Percentiles rank a stretch among this genome's conserved stretches.
These are phyloP conservation scores for Wallemia hederae DNA, from an alignment of 1,284 basidiomycete species.

Conservation along the genomic window DNA sequence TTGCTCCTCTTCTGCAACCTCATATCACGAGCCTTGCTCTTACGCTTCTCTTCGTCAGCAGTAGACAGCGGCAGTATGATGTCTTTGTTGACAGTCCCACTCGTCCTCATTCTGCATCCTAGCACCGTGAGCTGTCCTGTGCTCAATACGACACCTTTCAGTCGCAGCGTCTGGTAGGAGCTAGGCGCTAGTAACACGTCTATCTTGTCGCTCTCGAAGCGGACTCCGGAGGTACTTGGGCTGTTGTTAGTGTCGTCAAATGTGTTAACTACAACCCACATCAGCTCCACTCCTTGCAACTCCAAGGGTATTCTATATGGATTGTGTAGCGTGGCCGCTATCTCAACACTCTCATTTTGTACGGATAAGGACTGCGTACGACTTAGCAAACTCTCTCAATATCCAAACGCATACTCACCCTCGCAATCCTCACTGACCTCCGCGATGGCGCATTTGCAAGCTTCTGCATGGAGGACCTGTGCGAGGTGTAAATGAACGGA, in stretches of 20 bases:
- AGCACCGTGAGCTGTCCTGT: conserved; percentile 39
- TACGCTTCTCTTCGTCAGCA: conserved; percentile 34
- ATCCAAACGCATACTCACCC: not conserved
- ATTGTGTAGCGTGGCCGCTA: conserved; percentile 60
- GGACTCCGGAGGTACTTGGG: conserved; percentile 45
- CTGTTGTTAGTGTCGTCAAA: conserved; percentile 1
- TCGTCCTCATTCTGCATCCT: conserved; percentile 46
- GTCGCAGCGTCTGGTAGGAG: conserved; percentile 38
- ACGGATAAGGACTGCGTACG: conserved; percentile 32
- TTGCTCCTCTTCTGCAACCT: conserved; percentile 31
- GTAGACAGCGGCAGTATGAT: conserved; percentile 48
- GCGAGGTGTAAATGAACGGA: conserved; percentile 14
- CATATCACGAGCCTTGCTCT: conserved; percentile 25
- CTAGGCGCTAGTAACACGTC: conserved; percentile 37
- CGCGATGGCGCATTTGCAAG: conserved; percentile 6
- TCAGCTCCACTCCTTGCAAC: conserved; percentile 43
- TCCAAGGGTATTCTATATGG: conserved; percentile 74
- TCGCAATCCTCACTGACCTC: not conserved
- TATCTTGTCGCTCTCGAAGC: conserved; percentile 32
- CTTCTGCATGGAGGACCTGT: conserved; percentile 3
- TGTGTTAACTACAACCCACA: conserved; percentile 22
- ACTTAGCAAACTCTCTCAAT: conserved; percentile 2
- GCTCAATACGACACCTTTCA: conserved; percentile 35
- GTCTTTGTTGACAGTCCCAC: conserved; percentile 37
- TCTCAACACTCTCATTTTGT: conserved; percentile 51